phyloP scores from a whole-genome alignment of 1,284 basidiomycete genomes.

The Agroathelia rolfsii region DNA sequence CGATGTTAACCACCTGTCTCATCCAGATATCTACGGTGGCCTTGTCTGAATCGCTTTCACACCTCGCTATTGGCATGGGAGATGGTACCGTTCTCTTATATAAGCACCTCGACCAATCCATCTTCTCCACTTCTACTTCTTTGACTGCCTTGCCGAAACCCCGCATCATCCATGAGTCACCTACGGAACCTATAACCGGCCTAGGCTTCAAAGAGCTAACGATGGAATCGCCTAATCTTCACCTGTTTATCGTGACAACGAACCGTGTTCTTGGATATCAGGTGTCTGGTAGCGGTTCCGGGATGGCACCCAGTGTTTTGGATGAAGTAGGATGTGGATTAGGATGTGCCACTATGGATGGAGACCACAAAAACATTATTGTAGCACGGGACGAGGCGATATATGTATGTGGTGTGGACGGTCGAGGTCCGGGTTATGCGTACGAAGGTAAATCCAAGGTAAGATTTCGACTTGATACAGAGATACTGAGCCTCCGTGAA shows the following conservation, averaged over 20 bases:
- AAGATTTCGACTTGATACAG: too few relatives aligned
- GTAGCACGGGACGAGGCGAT: constrained; percentile 90
- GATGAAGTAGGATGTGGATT: constrained; percentile 83
- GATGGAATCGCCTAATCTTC: constrained; percentile 35
- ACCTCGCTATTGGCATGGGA: constrained; percentile 84
- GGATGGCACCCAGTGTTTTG: constrained; percentile 55
- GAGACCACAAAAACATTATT: constrained; percentile 63
- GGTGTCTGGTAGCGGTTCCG: constrained; percentile 67
- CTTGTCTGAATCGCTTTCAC: constrained; percentile 70
- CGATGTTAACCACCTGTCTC: constrained; percentile 4
- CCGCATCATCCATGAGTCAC: constrained; percentile 68
- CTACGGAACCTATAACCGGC: constrained; percentile 83
- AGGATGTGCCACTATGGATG: constrained; percentile 78
- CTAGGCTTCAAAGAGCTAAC: constrained; percentile 75
- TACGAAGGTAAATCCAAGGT: constrained; percentile 78
- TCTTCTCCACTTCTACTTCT: constrained; percentile 48
- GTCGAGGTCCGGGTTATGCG: constrained; percentile 79
- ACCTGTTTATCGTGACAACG: constrained; percentile 84
- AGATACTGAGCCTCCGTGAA: constrained; percentile 2
- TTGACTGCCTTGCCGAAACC: constrained; percentile 73
- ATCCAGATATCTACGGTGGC: constrained; percentile 72
- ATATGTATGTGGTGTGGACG: constrained; percentile 79
- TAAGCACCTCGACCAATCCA: constrained; percentile 82
- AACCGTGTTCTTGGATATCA: constrained; percentile 73
- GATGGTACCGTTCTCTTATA: constrained; percentile 94